phyloP scores from a whole-genome alignment of 306 rosid species.

The Cicer cuneatum region DNA sequence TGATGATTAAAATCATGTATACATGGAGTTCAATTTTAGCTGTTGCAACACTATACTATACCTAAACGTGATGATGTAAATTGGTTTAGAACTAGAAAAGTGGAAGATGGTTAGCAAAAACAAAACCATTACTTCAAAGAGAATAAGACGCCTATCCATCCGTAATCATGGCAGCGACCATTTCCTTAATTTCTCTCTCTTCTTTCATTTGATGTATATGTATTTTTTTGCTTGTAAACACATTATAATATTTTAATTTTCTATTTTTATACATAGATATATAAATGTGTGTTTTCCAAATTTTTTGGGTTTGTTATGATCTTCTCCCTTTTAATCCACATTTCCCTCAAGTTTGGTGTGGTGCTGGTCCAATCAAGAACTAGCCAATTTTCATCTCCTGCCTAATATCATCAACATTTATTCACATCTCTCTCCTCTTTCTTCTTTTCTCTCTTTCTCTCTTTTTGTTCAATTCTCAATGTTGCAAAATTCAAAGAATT shows the following conservation, averaged over 20 bases:
- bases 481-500: slow-evolving; percentile 19
- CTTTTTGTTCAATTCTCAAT: neutral
- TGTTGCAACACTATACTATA: neutral
- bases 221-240: slow-evolving; percentile 14
- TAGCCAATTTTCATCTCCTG: slow-evolving; percentile 43
- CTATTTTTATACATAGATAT: slow-evolving; percentile 37
- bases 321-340: slow-evolving; percentile 50
- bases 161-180: slow-evolving; percentile 48
- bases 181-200: slow-evolving; percentile 43
- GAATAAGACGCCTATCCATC: slow-evolving; percentile 59
- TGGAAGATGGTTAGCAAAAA: slow-evolving; percentile 1
- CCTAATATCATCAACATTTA: slow-evolving; percentile 37
- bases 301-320: slow-evolving; percentile 46
- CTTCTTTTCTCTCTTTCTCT: neutral
- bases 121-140: slow-evolving; percentile 43
- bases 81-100: neutral
- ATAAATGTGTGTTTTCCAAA: slow-evolving; percentile 41
- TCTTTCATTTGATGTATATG: slow-evolving; percentile 28
- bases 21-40: neutral
- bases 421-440: slow-evolving; percentile 26
- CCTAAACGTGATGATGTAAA: neutral
- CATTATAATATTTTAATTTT: slow-evolving; percentile 32
- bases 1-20: too few relatives aligned
- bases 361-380: slow-evolving; percentile 44
- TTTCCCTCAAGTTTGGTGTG: slow-evolving; percentile 54